Conservation (phyloP, 192 early-diverging fungal genomes). For the Gamsiella multidivaricata region DNA sequence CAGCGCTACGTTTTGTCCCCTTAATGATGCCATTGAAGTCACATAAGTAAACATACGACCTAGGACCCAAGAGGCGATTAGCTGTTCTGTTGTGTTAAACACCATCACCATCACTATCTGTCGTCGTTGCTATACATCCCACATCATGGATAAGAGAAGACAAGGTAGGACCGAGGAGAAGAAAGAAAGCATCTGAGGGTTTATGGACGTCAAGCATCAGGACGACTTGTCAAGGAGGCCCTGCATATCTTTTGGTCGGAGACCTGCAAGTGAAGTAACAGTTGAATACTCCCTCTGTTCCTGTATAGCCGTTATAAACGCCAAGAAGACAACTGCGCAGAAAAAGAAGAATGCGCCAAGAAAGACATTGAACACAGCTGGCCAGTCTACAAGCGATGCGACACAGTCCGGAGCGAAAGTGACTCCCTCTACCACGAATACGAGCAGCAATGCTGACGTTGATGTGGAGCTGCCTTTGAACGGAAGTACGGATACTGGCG, state of each 20-base stretch:
- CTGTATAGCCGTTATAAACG: constrained; percentile 40
- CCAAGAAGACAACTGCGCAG: constrained; percentile 43
- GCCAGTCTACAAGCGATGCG: background rate
- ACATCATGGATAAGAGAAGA: constrained; percentile 43
- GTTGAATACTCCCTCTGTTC: too few species aligned
- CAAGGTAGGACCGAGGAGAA: constrained; percentile 28
- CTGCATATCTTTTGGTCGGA: background rate
- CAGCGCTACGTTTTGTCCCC: too few species aligned
- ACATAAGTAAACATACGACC: background rate
- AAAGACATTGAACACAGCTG: constrained; percentile 1
- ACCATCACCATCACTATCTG: too few species aligned
- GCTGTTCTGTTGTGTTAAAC: too few species aligned
- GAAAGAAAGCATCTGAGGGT: background rate
- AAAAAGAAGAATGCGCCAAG: constrained; percentile 40
- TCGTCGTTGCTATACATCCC: background rate
- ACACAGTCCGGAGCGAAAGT: constrained; percentile 5
- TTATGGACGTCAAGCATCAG: background rate
- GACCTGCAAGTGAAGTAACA: too few species aligned
- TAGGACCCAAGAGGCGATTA: too few species aligned
- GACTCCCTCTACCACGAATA: background rate
- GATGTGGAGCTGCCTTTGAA: constrained; percentile 8
- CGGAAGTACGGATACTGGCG: constrained; percentile 5
- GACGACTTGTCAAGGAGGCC: background rate
- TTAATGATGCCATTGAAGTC: too few species aligned
- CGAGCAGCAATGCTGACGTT: background rate